Conservation (phyloP, 306 rosid species). For the Vigna reflexopilosa region DNA sequence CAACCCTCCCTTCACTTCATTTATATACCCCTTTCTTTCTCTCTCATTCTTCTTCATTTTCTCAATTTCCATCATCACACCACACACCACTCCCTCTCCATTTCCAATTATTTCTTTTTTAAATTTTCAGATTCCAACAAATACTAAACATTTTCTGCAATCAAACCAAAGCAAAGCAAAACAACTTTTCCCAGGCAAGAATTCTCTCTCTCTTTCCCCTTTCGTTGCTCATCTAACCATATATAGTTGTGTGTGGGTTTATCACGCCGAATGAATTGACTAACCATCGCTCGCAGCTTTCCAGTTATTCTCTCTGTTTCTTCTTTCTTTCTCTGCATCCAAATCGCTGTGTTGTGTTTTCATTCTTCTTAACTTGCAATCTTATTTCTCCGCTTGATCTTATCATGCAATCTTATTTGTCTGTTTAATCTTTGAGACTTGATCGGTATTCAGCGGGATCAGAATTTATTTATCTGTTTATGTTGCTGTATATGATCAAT, state of each 20-base stretch:
- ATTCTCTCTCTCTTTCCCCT: conserved; percentile 4
- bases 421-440: conserved; percentile 22
- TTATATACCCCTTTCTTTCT: conserved; percentile 33
- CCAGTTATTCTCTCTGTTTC: not conserved
- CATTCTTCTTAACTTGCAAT: conserved; percentile 1
- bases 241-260: not conserved
- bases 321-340: not conserved
- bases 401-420: not conserved
- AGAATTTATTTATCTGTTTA: conserved; percentile 13
- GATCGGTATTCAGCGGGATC: conserved; percentile 39
- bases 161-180: conserved; percentile 28
- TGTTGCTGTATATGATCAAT: not conserved
- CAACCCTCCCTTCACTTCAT: not conserved
- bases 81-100: conserved; percentile 25
- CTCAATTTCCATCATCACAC: conserved; percentile 31
- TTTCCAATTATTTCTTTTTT: not conserved
- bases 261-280: not conserved
- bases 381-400: not conserved
- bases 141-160: conserved; percentile 37
- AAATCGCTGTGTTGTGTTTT: conserved; percentile 18
- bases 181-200: conserved; percentile 58
- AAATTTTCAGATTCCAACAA: conserved; percentile 14
- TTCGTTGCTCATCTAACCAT: not conserved
- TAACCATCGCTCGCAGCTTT: conserved; percentile 6
- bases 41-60: conserved; percentile 14